Evolutionary conservation across 768 basidiomycete genomes (phyloP), one percentile per base, ranked within the genome.

Genomic region (Leccinum uliginosum): DNA sequence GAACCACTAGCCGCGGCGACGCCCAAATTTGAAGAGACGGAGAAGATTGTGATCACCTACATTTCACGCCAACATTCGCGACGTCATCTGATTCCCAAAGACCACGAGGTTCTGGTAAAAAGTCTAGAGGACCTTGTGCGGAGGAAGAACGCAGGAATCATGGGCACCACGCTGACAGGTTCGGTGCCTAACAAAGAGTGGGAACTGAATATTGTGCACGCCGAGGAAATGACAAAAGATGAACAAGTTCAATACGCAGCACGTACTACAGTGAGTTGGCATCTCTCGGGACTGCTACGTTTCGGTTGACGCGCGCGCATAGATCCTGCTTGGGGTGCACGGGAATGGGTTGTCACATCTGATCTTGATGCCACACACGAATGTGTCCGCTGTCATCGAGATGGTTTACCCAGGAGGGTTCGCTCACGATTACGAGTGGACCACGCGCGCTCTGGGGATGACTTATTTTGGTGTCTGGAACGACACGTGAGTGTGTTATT

Each of bases 401-500:
- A 82, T 94, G 14, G 91, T 94, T 73, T 88, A 79, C 65, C 91
- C 90, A 0, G 76, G 71, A 3, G 92, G 91, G 0, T 93, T 91
- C 67, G 86, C 91, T 26, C 86, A 88, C 64, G 92, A 93, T 65
- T 93, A 93, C 67, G 84, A 91, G 64, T 94, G 90, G 85, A 93
- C 91, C 0, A 69, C 86, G 5, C 72, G 81, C 32, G 83, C 89
- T 0, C 71, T 93, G 11, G 89, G 89, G 5, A 85, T 90, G 78
- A 75, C 70, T 17, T 84, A 93, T 71, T 88, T 84, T 61, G 86
- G 83, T 1, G 76, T 95, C 30, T 91, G 91, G 90, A 87, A 91
- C 61, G 85, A 91, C 71, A 84, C 81, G 83, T 87, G 67, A 60
- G 76, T 80, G 14, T 48, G 14, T 51, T 47, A 45, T 26, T 40